phyloP scores from a whole-genome alignment of 805 yeast genomes.

The Candida gorgasii region DNA sequence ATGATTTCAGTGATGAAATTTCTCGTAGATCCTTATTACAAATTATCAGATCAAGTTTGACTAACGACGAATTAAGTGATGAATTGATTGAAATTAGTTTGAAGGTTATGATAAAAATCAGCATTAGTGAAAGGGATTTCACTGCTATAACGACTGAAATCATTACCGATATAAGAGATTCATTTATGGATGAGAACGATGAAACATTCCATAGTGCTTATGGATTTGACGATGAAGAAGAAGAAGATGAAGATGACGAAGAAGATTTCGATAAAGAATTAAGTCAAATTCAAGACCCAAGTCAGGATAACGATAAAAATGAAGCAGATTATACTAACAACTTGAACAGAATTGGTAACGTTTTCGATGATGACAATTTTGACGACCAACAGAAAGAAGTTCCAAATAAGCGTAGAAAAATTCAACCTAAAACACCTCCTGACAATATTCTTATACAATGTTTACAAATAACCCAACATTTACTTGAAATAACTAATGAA shows the following conservation, averaged over 20 bases:
- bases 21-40: slow-evolving; percentile 78
- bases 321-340: slow-evolving; percentile 20
- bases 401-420: slow-evolving; percentile 25
- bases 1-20: slow-evolving; percentile 87
- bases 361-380: slow-evolving; percentile 17
- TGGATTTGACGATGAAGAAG: slow-evolving; percentile 26
- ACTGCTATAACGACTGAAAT: slow-evolving; percentile 82
- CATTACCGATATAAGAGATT: slow-evolving; percentile 80
- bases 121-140: slow-evolving; percentile 82
- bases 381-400: slow-evolving; percentile 7
- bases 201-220: slow-evolving; percentile 53
- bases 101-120: slow-evolving; percentile 65
- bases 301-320: slow-evolving; percentile 17
- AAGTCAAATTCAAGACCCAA: slow-evolving; percentile 15
- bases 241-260: slow-evolving; percentile 21
- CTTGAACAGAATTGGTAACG: slow-evolving; percentile 16
- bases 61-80: slow-evolving; percentile 58
- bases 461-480: slow-evolving; percentile 64
- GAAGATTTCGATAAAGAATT: slow-evolving; percentile 19
- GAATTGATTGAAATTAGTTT: slow-evolving; percentile 55
- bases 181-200: slow-evolving; percentile 46
- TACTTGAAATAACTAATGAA: slow-evolving; percentile 66
- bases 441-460: slow-evolving; percentile 59
- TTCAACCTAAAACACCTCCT: slow-evolving; percentile 44
- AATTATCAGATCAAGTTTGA: slow-evolving; percentile 49